Conservation (phyloP, 257 asterid species). For the Solanum piurae region DNA sequence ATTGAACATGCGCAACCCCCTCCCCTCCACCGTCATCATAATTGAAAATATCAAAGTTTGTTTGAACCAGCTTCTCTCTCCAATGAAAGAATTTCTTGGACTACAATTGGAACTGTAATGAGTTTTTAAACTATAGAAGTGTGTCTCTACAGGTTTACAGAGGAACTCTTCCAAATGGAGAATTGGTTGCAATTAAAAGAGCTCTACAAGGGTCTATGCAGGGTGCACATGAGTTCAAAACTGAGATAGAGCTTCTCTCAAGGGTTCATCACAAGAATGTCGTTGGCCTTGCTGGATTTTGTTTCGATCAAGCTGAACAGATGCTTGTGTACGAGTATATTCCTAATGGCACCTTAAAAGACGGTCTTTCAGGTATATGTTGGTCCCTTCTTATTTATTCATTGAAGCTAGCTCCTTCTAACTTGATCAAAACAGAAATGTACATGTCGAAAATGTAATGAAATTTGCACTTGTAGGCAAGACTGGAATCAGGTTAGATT, state of each 20-base stretch:
- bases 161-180: slow-evolving; percentile 63
- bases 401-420: background rate
- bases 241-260: slow-evolving; percentile 94
- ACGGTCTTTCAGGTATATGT: slow-evolving; percentile 61
- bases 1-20: background rate
- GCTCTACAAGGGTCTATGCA: slow-evolving; percentile 70
- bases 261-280: slow-evolving; percentile 93
- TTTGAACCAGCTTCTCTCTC: background rate
- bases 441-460: background rate
- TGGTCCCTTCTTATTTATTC: background rate
- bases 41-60: background rate
- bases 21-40: background rate
- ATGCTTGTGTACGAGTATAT: slow-evolving; percentile 74
- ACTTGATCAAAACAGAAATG: background rate
- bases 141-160: slow-evolving; percentile 45
- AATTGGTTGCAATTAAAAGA: slow-evolving; percentile 68
- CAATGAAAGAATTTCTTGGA: background rate
- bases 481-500: slow-evolving; percentile 72
- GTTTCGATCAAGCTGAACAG: slow-evolving; percentile 72
- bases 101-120: background rate
- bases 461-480: slow-evolving; percentile 33
- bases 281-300: slow-evolving; percentile 66
- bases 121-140: background rate
- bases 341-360: slow-evolving; percentile 75
- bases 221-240: slow-evolving; percentile 76